Conservation (phyloP, 2,329 filamentous ascomycete genomes). For the Phaeosphaeria sp. region DNA sequence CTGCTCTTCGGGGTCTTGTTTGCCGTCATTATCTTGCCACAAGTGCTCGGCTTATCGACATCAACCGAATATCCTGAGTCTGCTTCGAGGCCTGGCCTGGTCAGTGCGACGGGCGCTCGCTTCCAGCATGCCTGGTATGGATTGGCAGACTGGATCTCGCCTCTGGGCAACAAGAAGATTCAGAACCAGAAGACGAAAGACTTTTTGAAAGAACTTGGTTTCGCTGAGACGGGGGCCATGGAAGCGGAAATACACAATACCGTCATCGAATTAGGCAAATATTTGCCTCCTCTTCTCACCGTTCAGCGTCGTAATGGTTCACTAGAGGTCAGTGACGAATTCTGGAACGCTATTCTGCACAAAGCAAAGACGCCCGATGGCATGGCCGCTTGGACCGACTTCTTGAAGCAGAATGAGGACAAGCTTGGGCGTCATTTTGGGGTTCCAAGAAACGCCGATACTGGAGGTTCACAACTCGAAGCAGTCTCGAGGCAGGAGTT, state of each 20-base stretch:
- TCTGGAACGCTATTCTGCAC: conserved; percentile 69
- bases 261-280: conserved; percentile 22
- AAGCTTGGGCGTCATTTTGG: conserved; percentile 38
- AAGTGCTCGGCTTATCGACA: conserved; percentile 1
- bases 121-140: conserved; percentile 20
- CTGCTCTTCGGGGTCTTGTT: conserved; percentile 18
- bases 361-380: conserved; percentile 57
- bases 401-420: conserved; percentile 60
- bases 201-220: not conserved
- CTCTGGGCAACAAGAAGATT: conserved; percentile 2
- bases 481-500: conserved; percentile 59
- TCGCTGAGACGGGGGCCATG: conserved; percentile 1
- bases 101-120: conserved; percentile 19
- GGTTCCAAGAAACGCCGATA: conserved; percentile 7
- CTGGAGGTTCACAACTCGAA: conserved; percentile 12
- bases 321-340: conserved; percentile 63
- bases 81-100: conserved; percentile 11
- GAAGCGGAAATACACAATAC: conserved; percentile 18
- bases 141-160: conserved; percentile 22
- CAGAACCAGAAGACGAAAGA: conserved; percentile 2
- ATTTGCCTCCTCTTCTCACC: conserved; percentile 64
- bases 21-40: conserved; percentile 5
- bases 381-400: conserved; percentile 58
- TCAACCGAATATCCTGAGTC: conserved; percentile 9
- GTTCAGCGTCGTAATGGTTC: conserved; percentile 63